A percentile compares a stretch with the other conserved stretches of the same genome.
These are phyloP conservation scores for Colletotrichum sp. DNA, from an alignment of 2,329 filamentous ascomycete species.

Conservation along the genomic window DNA sequence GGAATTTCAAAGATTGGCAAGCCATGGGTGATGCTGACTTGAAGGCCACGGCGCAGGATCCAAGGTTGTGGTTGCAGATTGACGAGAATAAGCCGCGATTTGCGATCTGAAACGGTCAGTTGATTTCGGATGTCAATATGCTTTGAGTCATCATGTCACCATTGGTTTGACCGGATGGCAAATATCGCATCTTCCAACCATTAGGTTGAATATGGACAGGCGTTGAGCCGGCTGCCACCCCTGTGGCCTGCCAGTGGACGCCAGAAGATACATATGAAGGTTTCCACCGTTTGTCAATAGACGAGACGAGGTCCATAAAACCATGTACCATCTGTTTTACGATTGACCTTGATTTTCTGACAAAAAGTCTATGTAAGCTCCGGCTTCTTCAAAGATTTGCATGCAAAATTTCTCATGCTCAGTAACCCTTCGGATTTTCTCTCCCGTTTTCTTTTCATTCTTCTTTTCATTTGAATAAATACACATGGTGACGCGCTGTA, in stretches of 20 bases:
- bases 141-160: neutral
- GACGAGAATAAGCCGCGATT: neutral
- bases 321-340: neutral
- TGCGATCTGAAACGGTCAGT: neutral
- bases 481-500: neutral
- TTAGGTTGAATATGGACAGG: too few relatives aligned
- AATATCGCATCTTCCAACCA: too few relatives aligned
- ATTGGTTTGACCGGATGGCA: too few relatives aligned
- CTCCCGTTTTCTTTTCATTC: neutral
- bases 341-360: neutral
- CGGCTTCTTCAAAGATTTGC: neutral
- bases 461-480: neutral
- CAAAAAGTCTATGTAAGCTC: neutral
- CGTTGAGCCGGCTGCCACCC: too few relatives aligned
- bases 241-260: too few relatives aligned
- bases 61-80: neutral
- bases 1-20: conserved; percentile 6
- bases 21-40: neutral
- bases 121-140: neutral
- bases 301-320: neutral
- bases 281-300: too few relatives aligned
- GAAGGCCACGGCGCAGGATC: neutral
- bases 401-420: neutral
- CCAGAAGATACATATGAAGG: too few relatives aligned
- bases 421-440: neutral